Conservation (phyloP, 2,329 filamentous ascomycete genomes). For the Colletotrichum siamense region DNA sequence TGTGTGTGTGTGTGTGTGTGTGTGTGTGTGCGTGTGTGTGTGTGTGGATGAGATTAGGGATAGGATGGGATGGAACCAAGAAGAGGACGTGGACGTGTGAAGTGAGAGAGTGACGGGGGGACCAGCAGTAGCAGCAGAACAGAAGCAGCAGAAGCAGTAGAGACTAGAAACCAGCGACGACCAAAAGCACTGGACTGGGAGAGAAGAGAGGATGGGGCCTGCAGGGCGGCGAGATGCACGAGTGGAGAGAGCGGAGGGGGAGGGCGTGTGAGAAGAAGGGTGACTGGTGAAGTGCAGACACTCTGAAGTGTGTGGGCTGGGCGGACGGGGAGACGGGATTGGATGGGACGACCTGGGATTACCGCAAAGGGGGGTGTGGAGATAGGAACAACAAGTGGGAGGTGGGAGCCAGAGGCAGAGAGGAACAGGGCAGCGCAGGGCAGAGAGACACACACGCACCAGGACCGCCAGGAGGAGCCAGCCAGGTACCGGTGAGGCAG, state of each 20-base stretch:
- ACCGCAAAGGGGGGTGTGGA: neutral
- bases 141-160: neutral
- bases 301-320: neutral
- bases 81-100: neutral
- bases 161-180: neutral
- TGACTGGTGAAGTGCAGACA: neutral
- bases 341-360: neutral
- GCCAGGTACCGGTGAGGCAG: neutral
- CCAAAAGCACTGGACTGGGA: slow-evolving; percentile 1
- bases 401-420: neutral
- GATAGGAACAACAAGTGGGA: neutral
- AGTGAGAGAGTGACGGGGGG: neutral
- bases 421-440: slow-evolving; percentile 2
- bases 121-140: neutral
- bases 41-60: neutral
- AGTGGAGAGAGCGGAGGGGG: neutral
- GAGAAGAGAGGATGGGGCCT: slow-evolving; percentile 23
- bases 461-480: neutral
- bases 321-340: neutral
- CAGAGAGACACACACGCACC: neutral
- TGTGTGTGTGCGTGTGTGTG: neutral
- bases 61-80: neutral
- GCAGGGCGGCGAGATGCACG: slow-evolving; percentile 20
- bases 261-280: neutral
- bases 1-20: neutral